These are phyloP conservation scores for Aspergillus campestris DNA, from an alignment of 495 filamentous ascomycete species.

Conservation along the genomic window DNA sequence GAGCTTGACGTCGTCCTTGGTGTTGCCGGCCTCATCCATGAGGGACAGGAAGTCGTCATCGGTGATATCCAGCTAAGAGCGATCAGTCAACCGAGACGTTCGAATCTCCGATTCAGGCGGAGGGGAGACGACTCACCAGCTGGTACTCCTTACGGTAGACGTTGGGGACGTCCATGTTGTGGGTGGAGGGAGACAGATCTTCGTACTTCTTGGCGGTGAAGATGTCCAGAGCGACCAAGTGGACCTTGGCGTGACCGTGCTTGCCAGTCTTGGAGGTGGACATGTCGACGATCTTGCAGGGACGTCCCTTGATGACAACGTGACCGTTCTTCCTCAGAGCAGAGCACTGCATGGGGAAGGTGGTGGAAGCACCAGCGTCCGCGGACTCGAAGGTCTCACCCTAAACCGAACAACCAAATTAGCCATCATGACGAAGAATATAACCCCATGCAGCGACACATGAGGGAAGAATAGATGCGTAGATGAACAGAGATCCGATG, in stretches of 20 bases:
- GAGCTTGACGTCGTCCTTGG: conserved; percentile 91
- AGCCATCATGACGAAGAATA: conserved; percentile 39
- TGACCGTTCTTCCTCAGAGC: conserved; percentile 97
- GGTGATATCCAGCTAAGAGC: conserved; percentile 66
- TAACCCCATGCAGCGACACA: not conserved
- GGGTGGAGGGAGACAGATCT: conserved; percentile 98
- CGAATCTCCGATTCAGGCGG: not conserved
- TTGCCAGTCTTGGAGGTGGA: conserved; percentile 99
- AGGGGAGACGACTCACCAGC: conserved; percentile 56
- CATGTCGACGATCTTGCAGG: conserved; percentile 99
- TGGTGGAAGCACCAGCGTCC: conserved; percentile 89
- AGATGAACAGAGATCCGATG: conserved; percentile 1
- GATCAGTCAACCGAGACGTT: not conserved
- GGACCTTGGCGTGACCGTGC: conserved; percentile 99
- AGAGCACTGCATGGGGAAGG: conserved; percentile 98
- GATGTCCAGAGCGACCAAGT: conserved; percentile 94
- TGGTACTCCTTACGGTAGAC: conserved; percentile 85
- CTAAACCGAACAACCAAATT: conserved; percentile 11
- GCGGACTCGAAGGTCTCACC: conserved; percentile 75
- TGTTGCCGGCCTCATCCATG: conserved; percentile 69
- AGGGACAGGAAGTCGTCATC: conserved; percentile 90
- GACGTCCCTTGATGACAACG: conserved; percentile 95
- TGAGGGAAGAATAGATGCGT: conserved; percentile 1
- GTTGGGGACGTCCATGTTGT: conserved; percentile 99
- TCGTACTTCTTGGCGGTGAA: conserved; percentile 99